Evolutionary conservation across 352 stramenopile species (phyloP), one percentile per base, ranked within the genome.

Genomic region (Globisporangium rhizosaccharum): DNA sequence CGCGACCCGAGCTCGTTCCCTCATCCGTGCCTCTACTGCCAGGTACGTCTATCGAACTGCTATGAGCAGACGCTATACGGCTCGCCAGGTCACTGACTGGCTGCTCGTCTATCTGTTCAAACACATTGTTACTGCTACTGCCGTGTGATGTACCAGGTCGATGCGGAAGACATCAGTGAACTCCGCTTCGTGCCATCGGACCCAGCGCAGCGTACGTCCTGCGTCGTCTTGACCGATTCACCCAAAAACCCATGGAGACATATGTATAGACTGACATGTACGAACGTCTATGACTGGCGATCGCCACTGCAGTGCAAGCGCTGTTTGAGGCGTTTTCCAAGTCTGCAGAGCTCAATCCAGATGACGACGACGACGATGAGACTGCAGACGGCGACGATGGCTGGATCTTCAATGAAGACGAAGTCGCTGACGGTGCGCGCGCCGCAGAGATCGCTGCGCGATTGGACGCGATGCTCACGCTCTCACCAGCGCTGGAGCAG

Each of bases 361-460:
- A 92, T 57, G 79, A 88, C 20, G 72, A 84, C 37, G 73, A 80
- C 12, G 67, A 72, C 14, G 71, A 75, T 39, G 76, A 74, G 0
- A 68, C 51, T 12, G 73, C 72, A 1, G 76, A 74, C 45, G 67
- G 62, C 25, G 56, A 68, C 18, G 81, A 84, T 42, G 79, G 76
- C 2, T 94, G 84, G 84, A 90, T 94, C 66, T 94, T 82, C 65
- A 76, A 94, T 66, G 78, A 85, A 55, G 75, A 92, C 39, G 84
- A 94, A 66, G 78, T 94, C 25, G 68, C 56, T 0, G 72, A 80
- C 48, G 82, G 82, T n/a, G 85, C 77, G 3, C 70, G 81, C 50
- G 80, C 77, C 37, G 76, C 75, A 10, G 61, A 83, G 49, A 68
- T 91, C 53, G 76, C 74, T 37, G 78, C 84, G 28, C 78, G 84